Conservation (phyloP, 2,329 filamentous ascomycete species). For the Fonsecaea multimorphosa region DNA sequence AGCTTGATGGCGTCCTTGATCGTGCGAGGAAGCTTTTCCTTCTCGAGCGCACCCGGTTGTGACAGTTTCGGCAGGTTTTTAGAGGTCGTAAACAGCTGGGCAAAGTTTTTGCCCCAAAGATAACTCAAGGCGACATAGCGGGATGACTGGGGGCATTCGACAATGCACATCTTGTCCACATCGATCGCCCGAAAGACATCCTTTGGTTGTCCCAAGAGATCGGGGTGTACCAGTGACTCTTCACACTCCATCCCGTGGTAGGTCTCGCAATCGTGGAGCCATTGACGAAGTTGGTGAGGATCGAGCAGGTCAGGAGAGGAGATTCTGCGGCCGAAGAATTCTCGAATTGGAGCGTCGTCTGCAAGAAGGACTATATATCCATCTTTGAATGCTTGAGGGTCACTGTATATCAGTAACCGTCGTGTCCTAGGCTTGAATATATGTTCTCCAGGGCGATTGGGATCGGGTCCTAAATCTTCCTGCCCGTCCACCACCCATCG, state of each 20-base stretch:
- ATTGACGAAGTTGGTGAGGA: slow-evolving; percentile 33
- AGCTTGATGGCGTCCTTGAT: slow-evolving; percentile 41
- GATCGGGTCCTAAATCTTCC: slow-evolving; percentile 33
- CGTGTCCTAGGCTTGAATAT: slow-evolving; percentile 34
- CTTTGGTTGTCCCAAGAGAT: slow-evolving; percentile 33
- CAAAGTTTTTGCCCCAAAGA: slow-evolving; percentile 41
- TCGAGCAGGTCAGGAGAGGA: slow-evolving; percentile 38
- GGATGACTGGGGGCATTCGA: slow-evolving; percentile 31
- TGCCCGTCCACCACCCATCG: slow-evolving; percentile 41
- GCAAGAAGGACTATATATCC: slow-evolving; percentile 40
- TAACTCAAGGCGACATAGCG: slow-evolving; percentile 41
- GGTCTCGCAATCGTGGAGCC: slow-evolving; percentile 37
- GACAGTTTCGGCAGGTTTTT: slow-evolving; percentile 37
- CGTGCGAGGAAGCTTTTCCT: slow-evolving; percentile 38
- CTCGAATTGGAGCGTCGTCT: slow-evolving; percentile 37
- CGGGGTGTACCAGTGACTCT: slow-evolving; percentile 39
- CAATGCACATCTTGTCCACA: slow-evolving; percentile 39
- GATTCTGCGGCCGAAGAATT: slow-evolving; percentile 38
- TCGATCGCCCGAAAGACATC: slow-evolving; percentile 39
- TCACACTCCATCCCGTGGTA: slow-evolving; percentile 38
- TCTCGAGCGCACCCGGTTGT: slow-evolving; percentile 36
- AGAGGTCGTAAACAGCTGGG: slow-evolving; percentile 38
- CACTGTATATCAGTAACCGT: slow-evolving; percentile 38
- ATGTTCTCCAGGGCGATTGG: slow-evolving; percentile 29
- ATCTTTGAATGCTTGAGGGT: slow-evolving; percentile 41